Conservation (phyloP, 2,329 filamentous ascomycete genomes). For the Exophiala calicioides region DNA sequence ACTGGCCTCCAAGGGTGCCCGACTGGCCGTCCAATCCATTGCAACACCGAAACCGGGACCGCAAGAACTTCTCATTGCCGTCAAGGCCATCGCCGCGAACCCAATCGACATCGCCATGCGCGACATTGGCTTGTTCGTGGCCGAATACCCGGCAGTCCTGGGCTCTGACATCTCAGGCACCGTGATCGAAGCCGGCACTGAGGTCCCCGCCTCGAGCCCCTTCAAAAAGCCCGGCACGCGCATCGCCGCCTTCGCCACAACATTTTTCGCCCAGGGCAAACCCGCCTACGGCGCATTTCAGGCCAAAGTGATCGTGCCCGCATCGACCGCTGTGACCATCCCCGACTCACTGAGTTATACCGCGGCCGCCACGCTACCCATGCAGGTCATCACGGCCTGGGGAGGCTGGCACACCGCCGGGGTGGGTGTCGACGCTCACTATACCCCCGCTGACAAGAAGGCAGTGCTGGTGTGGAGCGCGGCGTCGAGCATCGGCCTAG, state of each 20-base stretch:
- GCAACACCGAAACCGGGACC: constrained; percentile 37
- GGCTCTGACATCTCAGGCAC: constrained; percentile 38
- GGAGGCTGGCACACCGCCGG: constrained; percentile 32
- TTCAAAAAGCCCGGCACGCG: constrained; percentile 34
- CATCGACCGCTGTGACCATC: constrained; percentile 35
- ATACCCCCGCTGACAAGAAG: constrained; percentile 29
- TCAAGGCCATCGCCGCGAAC: constrained; percentile 45
- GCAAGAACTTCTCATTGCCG: constrained; percentile 44
- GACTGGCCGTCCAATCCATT: constrained; percentile 6
- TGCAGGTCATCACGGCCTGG: constrained; percentile 33
- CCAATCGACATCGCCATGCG: constrained; percentile 39
- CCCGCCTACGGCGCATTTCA: constrained; percentile 37
- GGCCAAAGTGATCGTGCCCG: constrained; percentile 34
- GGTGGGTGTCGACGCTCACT: constrained; percentile 30
- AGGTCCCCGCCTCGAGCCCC: constrained; percentile 27
- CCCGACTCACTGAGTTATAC: constrained; percentile 35
- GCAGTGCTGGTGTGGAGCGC: constrained; percentile 47
- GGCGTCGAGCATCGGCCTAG: constrained; percentile 43
- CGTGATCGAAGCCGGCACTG: constrained; percentile 34
- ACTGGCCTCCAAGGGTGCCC: constrained; percentile 5
- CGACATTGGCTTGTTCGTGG: constrained; percentile 30
- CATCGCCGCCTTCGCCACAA: constrained; percentile 35
- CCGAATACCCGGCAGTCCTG: constrained; percentile 31
- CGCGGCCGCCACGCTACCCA: constrained; percentile 33
- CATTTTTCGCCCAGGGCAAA: constrained; percentile 33